Conservation (phyloP, 225 moss, liverwort and hornwort genomes). For the Antitrichia curtipendula region DNA sequence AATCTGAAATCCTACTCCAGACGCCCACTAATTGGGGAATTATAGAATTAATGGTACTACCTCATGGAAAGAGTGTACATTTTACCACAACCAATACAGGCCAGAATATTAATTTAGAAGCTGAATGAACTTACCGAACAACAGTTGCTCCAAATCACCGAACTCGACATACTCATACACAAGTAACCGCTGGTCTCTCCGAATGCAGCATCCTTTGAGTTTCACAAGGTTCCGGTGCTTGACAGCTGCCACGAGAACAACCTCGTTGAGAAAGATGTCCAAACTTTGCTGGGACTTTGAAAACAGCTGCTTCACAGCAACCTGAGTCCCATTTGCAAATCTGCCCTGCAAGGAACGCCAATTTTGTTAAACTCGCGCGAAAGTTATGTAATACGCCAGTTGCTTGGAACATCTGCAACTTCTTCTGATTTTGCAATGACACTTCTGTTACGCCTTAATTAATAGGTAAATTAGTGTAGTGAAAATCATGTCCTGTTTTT, state of each 20-base stretch:
- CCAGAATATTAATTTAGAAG: too few species aligned
- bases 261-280: slow-evolving; percentile 40
- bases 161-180: slow-evolving; percentile 59
- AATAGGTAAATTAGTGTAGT: neutral
- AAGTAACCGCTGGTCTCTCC: slow-evolving; percentile 27
- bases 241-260: slow-evolving; percentile 49
- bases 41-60: neutral
- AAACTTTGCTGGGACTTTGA: slow-evolving; percentile 27
- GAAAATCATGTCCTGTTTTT: neutral
- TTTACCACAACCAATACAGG: neutral
- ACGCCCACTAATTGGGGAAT: neutral
- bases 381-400: neutral
- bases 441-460: neutral
- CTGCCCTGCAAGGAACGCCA: slow-evolving; percentile 11
- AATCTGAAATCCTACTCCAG: neutral
- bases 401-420: neutral
- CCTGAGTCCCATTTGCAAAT: slow-evolving; percentile 7
- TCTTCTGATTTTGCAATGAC: neutral
- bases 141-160: slow-evolving; percentile 26
- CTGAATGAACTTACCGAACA: slow-evolving; percentile 16
- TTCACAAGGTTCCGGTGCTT: slow-evolving; percentile 53
- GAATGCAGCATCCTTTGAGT: slow-evolving; percentile 54
- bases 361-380: neutral
- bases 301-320: slow-evolving; percentile 48
- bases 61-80: neutral